Evolutionary conservation across 1,139 yeast genomes (phyloP), one percentile per base, ranked within the genome.

Genomic region (Sugiyamaella grinbergsii): DNA sequence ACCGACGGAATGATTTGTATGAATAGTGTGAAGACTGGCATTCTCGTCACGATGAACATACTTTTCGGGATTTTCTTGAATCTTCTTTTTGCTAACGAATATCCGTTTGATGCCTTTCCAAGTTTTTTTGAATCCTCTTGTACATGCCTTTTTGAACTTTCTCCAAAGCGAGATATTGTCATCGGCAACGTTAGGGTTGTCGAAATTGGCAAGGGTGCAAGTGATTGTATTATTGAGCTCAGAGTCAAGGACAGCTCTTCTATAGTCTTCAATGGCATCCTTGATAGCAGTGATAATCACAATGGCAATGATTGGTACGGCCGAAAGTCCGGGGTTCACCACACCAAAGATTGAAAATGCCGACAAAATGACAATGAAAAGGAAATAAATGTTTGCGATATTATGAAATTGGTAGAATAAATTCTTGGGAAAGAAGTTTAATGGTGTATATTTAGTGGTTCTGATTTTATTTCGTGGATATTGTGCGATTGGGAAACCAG

Each of bases 271-370:
- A 57, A 93, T 76, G 0, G 95, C 98, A 71, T 93, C 98, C 65
- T 91, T 91, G 58, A 87, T 71, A 7, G 96, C 98, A 1, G 98
- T 93, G 53, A 93, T 79, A 54, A 79, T 74, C 38, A 93, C 96
- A 73, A 93, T 91, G 53, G 90, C 97, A 69, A 91, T 87, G 68
- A 93, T 81, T 2, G 98, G 98, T 42, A 90, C 97, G 1, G 96
- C 91, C 7, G 95, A 85, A 56, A 93, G 71, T 2, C 93, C 98
- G 0, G 98, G 97, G 57, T 80, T 83, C 13, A 85, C 81, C 33
- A 91, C 97, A 62, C 98, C 98, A 67, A 93, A 93, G 50, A 93
- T 83, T 56, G 86, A 80, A 72, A 93, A 89, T 15, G 70, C 67
- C 47, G 56, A 94, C 60, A 90, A 71, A 56, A 90, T 84, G 61